Conservation (phyloP, 2,329 filamentous ascomycete genomes). For the Tolypocladium nubicola region DNA sequence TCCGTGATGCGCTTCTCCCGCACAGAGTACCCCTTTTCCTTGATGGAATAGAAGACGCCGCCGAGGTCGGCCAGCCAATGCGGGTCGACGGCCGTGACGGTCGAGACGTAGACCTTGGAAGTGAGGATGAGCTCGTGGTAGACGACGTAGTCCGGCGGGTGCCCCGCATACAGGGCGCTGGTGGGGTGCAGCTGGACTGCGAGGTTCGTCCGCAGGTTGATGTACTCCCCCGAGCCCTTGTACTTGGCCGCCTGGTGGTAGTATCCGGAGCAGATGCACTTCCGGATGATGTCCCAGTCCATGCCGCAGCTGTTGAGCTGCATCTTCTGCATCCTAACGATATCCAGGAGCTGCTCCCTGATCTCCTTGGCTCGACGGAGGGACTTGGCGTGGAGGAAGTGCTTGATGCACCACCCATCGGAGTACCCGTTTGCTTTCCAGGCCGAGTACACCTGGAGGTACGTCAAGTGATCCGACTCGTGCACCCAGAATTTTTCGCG, state of each 20-base stretch:
- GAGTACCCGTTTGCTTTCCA: constrained; percentile 87
- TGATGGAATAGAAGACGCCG: constrained; percentile 93
- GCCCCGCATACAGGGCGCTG: constrained; percentile 85
- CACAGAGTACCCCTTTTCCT: constrained; percentile 91
- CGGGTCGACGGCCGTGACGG: constrained; percentile 89
- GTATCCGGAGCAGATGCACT: constrained; percentile 95
- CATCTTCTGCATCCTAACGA: constrained; percentile 93
- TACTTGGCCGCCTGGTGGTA: constrained; percentile 96
- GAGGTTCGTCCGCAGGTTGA: constrained; percentile 90
- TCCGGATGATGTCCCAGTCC: constrained; percentile 91
- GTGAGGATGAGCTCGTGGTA: constrained; percentile 98
- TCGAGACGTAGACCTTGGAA: constrained; percentile 95
- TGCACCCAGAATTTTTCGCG: constrained; percentile 98
- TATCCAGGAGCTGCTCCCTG: constrained; percentile 83
- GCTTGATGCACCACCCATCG: constrained; percentile 84
- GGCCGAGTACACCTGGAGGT: constrained; percentile 90
- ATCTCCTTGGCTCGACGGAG: constrained; percentile 88
- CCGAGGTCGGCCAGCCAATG: constrained; percentile 96
- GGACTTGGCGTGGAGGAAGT: constrained; percentile 94
- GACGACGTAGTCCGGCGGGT: constrained; percentile 91
- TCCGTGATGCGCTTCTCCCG: constrained; percentile 80
- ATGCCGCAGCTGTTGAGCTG: constrained; percentile 77
- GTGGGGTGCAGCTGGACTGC: constrained; percentile 93
- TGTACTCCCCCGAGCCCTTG: constrained; percentile 93
- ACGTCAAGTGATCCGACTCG: constrained; percentile 91